A percentile compares a stretch with the other conserved stretches of the same genome.
These are phyloP conservation scores for Blastobotrys apis DNA, from an alignment of 1,139 yeast species.

Conservation along the genomic window DNA sequence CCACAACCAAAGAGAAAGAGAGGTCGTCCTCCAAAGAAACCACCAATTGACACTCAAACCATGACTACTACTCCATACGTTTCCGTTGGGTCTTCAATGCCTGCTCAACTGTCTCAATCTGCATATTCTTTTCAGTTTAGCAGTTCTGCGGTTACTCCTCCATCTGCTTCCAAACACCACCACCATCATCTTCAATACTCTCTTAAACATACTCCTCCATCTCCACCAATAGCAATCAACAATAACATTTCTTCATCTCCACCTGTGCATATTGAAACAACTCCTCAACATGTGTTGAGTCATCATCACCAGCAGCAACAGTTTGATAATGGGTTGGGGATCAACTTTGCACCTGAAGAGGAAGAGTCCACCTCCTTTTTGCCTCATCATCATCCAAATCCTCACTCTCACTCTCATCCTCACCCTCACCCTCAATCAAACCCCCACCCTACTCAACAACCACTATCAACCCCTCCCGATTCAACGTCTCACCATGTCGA, in stretches of 20 bases:
- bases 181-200: background rate
- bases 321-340: background rate
- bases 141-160: background rate
- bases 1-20: conserved; percentile 17
- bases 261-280: background rate
- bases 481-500: conserved; percentile 4
- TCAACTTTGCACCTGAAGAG: too few relatives aligned
- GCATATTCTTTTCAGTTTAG: conserved; percentile 17
- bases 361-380: too few relatives aligned
- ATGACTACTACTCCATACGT: conserved; percentile 25
- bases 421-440: too few relatives aligned
- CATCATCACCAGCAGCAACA: background rate
- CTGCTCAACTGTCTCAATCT: conserved; percentile 9
- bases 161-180: background rate
- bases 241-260: too few relatives aligned
- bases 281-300: background rate
- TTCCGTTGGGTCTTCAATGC: conserved; percentile 14
- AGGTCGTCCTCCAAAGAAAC: conserved; percentile 28
- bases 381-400: too few relatives aligned
- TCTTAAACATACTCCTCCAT: background rate
- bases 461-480: background rate
- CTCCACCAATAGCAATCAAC: background rate
- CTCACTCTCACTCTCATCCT: too few relatives aligned
- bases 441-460: too few relatives aligned
- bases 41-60: conserved; percentile 27